A percentile compares a stretch with the other conserved stretches of the same genome.
phyloP scores from a whole-genome alignment of 2,329 filamentous ascomycete genomes.

The Boeremia exigua region DNA sequence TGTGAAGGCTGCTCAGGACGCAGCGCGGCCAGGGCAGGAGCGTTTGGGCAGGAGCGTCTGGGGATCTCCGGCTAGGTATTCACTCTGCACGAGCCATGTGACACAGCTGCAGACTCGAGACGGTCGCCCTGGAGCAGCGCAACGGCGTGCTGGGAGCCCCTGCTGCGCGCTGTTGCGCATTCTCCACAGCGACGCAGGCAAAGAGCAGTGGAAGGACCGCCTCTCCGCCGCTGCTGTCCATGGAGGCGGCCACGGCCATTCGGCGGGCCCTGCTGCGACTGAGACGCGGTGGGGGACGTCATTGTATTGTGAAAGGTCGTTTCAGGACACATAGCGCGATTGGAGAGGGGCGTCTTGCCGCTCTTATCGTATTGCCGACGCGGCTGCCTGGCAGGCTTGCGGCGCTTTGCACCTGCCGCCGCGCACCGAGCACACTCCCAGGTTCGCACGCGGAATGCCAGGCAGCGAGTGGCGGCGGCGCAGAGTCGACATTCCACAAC shows the following conservation, averaged over 20 bases:
- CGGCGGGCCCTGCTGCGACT: background rate
- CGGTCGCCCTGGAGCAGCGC: conserved; percentile 8
- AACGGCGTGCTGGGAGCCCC: background rate
- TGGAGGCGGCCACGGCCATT: background rate
- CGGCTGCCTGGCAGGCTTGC: background rate
- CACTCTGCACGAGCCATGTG: conserved; percentile 12
- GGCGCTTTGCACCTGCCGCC: background rate
- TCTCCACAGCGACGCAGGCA: background rate
- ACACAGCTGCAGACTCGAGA: conserved; percentile 9
- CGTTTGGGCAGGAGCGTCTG: conserved; percentile 9
- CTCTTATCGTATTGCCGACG: conserved; percentile 13
- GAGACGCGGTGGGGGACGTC: conserved; percentile 22
- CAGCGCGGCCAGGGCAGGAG: conserved; percentile 12
- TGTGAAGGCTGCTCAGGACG: conserved; percentile 19
- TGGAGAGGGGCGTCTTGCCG: conserved; percentile 18
- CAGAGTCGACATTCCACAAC: no score
- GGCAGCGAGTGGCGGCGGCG: background rate
- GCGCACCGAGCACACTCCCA: background rate
- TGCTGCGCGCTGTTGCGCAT: background rate
- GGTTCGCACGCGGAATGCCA: background rate
- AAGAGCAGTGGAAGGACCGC: background rate
- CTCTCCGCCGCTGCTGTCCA: background rate
- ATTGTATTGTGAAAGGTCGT: conserved; percentile 14
- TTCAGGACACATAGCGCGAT: conserved; percentile 23
- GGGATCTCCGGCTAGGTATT: conserved; percentile 9